A percentile compares a stretch with the other conserved stretches of the same genome.
Evolutionary conservation across 768 basidiomycete genomes (phyloP).

Genomic region (Boletellus emodensis): DNA sequence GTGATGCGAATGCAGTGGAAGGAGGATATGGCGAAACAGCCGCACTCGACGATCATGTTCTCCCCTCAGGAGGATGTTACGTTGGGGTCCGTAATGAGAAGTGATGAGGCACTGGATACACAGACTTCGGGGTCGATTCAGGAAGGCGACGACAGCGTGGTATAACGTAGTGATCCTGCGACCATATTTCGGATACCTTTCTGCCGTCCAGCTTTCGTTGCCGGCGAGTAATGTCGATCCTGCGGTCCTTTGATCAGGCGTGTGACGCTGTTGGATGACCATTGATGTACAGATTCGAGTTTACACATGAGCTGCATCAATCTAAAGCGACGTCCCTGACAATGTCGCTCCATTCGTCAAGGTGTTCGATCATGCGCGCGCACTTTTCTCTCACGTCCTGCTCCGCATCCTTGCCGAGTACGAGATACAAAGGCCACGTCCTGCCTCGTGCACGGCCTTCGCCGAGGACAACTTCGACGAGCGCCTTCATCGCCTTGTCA

Average conservation of each 20-base stretch:
- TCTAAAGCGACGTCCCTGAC: constrained; percentile 42
- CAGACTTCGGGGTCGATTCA: background rate
- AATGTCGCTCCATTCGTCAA: constrained; percentile 56
- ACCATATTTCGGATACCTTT: no score
- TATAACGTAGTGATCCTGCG: background rate
- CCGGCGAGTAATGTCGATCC: no score
- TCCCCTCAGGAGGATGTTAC: background rate
- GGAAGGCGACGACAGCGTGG: background rate
- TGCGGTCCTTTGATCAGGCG: no score
- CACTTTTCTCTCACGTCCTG: constrained; percentile 48
- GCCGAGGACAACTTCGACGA: constrained; percentile 43
- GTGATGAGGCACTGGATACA: background rate
- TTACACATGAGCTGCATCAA: no score
- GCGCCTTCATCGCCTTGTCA: constrained; percentile 49
- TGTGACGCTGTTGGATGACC: no score
- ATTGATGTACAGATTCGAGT: no score
- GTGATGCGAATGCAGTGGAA: background rate
- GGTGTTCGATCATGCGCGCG: constrained; percentile 37
- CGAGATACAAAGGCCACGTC: constrained; percentile 45
- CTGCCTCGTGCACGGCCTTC: constrained; percentile 49
- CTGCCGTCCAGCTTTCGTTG: no score
- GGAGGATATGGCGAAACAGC: background rate
- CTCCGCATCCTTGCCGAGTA: constrained; percentile 53
- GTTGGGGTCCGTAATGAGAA: background rate
- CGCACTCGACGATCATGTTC: constrained; percentile 2